These are phyloP conservation scores for Butyriboletus appendiculatus DNA, from an alignment of 1,284 basidiomycete species.

Conservation along the genomic window DNA sequence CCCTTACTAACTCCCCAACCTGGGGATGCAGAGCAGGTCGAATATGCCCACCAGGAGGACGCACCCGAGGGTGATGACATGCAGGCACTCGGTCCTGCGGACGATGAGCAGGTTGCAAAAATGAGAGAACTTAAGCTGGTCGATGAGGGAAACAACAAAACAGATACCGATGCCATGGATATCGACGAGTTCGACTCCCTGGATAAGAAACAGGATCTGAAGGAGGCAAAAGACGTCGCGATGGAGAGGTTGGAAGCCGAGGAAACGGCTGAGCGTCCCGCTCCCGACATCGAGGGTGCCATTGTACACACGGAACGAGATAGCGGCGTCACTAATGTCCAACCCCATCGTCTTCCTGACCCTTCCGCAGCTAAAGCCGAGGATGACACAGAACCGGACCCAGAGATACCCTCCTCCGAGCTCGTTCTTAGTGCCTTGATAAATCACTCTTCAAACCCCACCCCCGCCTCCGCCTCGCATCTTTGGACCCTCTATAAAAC, in stretches of 20 bases:
- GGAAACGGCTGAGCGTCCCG: constrained; percentile 32
- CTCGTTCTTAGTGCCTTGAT: constrained; percentile 68
- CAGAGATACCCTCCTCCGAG: constrained; percentile 35
- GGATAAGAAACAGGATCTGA: constrained; percentile 23
- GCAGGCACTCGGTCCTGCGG: constrained; percentile 90
- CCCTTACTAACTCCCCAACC: constrained; percentile 18
- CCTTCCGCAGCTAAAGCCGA: constrained; percentile 35
- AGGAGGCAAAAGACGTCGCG: constrained; percentile 29
- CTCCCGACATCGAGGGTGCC: constrained; percentile 48
- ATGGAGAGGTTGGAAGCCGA: constrained; percentile 35
- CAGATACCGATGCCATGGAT: constrained; percentile 45
- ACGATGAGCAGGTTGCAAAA: constrained; percentile 81
- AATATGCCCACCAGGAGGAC: constrained; percentile 64
- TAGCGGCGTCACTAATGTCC: constrained; percentile 13
- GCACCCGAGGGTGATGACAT: constrained; percentile 71
- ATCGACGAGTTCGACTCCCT: constrained; percentile 38
- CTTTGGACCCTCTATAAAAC: constrained; percentile 92
- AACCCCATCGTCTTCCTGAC: constrained; percentile 16
- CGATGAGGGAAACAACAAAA: constrained; percentile 50
- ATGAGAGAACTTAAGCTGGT: constrained; percentile 79
- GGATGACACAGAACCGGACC: constrained; percentile 32
- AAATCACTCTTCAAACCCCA: constrained; percentile 31
- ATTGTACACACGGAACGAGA: constrained; percentile 42
- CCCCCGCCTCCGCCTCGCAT: constrained; percentile 48
- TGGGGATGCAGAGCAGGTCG: constrained; percentile 55